Evolutionary conservation across 2,329 filamentous ascomycete species (phyloP).

Genomic region (Trichoderma guizhouense): DNA sequence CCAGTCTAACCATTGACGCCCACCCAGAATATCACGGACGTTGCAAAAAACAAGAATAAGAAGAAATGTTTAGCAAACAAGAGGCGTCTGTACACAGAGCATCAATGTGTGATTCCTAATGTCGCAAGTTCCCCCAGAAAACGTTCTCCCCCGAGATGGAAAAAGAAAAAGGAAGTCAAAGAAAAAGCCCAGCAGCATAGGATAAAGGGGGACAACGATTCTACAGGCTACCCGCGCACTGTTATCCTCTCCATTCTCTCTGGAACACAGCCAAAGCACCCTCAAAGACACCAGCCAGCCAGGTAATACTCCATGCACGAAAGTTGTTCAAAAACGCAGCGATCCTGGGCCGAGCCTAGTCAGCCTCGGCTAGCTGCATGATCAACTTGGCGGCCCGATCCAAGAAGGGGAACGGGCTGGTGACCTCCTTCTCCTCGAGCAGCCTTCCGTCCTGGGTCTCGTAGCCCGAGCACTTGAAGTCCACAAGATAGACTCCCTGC

Average conservation of each 20-base stretch:
- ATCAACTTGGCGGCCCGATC: constrained; percentile 91
- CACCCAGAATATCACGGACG: background rate
- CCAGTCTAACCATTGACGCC: constrained; percentile 12
- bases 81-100: background rate
- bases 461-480: constrained; percentile 98
- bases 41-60: background rate
- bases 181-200: background rate
- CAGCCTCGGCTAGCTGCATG: constrained; percentile 84
- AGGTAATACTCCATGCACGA: background rate
- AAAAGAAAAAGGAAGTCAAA: background rate
- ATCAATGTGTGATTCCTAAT: background rate
- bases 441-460: constrained; percentile 72
- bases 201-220: background rate
- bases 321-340: background rate
- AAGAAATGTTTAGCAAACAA: background rate
- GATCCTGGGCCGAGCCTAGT: constrained; percentile 38
- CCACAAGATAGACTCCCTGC: constrained; percentile 86
- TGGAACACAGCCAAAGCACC: background rate
- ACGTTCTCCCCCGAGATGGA: background rate
- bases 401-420: constrained; percentile 91
- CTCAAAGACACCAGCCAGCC: background rate
- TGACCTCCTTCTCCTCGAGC: constrained; percentile 89
- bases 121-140: background rate
- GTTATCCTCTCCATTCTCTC: background rate
- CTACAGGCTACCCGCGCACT: background rate